Evolutionary conservation across 768 basidiomycete genomes (phyloP).

Genomic region (Hypholoma fasciculare): DNA sequence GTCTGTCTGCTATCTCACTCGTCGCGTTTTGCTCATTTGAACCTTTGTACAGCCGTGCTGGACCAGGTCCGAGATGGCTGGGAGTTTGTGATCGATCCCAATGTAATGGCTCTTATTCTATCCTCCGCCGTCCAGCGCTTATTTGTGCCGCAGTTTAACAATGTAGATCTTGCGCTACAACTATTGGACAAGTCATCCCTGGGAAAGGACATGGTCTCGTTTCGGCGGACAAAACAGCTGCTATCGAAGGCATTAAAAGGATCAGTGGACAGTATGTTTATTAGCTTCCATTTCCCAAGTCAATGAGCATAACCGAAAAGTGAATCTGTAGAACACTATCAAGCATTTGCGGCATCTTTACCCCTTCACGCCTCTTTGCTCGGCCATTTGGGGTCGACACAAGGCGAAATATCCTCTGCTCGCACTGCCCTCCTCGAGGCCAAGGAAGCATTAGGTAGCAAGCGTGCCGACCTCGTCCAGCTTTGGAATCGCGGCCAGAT

Average conservation of each 20-base stretch:
- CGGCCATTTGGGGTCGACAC: constrained; percentile 68
- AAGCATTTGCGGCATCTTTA: constrained; percentile 92
- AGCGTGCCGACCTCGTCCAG: constrained; percentile 87
- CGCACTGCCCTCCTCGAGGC: constrained; percentile 73
- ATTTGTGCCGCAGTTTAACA: constrained; percentile 70
- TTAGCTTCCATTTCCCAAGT: neutral
- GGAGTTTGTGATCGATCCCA: constrained; percentile 83
- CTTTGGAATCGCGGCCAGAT: constrained; percentile 87
- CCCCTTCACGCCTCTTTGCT: constrained; percentile 86
- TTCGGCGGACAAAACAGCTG: constrained; percentile 72
- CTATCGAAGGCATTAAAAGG: constrained; percentile 81
- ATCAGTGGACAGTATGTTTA: constrained; percentile 79
- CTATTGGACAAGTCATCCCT: constrained; percentile 76
- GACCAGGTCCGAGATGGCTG: constrained; percentile 88
- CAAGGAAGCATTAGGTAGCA: constrained; percentile 76
- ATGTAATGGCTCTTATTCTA: constrained; percentile 47
- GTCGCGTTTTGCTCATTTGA: neutral
- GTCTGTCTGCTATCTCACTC: constrained; percentile 38
- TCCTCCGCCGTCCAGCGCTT: neutral
- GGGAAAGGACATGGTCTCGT: constrained; percentile 77
- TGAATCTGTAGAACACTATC: constrained; percentile 69
- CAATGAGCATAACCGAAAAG: neutral
- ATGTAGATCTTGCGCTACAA: constrained; percentile 89
- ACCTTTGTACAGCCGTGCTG: constrained; percentile 59
- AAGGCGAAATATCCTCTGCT: constrained; percentile 71